Evolutionary conservation across 768 basidiomycete species (phyloP), one percentile per base, ranked within the genome.

Genomic region (Naganishia friedmannii): DNA sequence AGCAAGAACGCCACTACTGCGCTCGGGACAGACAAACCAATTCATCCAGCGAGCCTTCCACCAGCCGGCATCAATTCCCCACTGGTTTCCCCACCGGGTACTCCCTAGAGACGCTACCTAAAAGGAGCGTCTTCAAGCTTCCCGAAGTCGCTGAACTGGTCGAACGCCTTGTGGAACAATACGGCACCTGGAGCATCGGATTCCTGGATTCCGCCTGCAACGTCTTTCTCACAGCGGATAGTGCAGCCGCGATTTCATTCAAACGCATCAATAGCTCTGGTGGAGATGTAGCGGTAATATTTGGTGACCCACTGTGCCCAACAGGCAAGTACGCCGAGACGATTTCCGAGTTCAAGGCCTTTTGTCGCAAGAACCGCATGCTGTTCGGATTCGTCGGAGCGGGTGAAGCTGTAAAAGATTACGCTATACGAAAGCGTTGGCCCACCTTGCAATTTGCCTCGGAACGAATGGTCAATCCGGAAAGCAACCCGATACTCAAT

Each of bases 401-500:
- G 19, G 48, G 48, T n/a, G n/a, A n/a, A 46, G 48, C 4, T 21
- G 48, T 51, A 21, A n/a, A 26, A 26, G n/a, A 21, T 26, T 26
- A 51, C 48, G 48, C 48, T 21, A 23, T 5, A 23, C 3, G 23
- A 51, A 21, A 26, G 48, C 48, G 23, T 26, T 51, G 48, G 48
- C 48, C 23, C n/a, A 51, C 48, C n/a, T 12, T 51, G 48, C 48
- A 51, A 26, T 51, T 51, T 13, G 48, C 48, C 48, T 51, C 48
- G 3, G 48, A 51, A 51, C 48, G 48, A 26, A 51, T 51, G 48
- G 23, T 51, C 13, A 51, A 51, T 21, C 23, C 48, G 19, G 48
- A 51, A 21, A 51, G 48, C n/a, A 51, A 51, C 23, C 48, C 48
- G 23, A 51, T 51, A n/a, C 48, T 51, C 48, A 51, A 21, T 51